phyloP scores from a whole-genome alignment of 257 asterid genomes.

The Anisodus tanguticus region DNA sequence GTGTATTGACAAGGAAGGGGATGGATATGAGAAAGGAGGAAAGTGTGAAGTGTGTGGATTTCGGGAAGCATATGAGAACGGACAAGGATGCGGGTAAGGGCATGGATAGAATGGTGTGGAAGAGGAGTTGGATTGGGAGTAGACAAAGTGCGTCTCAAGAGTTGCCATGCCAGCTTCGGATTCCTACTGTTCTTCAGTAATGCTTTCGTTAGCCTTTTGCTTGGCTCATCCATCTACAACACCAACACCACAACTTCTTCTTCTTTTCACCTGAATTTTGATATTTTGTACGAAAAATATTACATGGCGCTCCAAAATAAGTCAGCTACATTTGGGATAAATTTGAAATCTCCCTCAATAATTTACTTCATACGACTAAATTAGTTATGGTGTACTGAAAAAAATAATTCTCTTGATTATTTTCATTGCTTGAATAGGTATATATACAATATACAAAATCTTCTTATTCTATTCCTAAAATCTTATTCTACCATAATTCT shows the following conservation, averaged over 20 bases:
- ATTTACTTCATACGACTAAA: too few species aligned
- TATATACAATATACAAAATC: too few species aligned
- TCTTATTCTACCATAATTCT: too few species aligned
- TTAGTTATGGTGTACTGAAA: too few species aligned
- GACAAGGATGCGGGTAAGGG: constrained; percentile 65
- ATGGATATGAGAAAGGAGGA: constrained; percentile 47
- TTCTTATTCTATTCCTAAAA: too few species aligned
- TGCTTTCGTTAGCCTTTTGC: constrained; percentile 53
- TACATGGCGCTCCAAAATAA: too few species aligned
- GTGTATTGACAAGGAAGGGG: constrained; percentile 42
- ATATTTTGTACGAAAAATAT: too few species aligned
- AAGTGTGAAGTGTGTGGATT: constrained; percentile 61
- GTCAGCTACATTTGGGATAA: too few species aligned
- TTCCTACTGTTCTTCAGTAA: constrained; percentile 56
- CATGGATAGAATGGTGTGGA: constrained; percentile 46
- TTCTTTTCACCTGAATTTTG: too few species aligned
- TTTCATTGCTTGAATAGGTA: too few species aligned
- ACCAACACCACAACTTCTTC: background rate
- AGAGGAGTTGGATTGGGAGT: constrained; percentile 18
- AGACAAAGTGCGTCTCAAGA: constrained; percentile 60
- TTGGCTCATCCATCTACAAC: constrained; percentile 27
- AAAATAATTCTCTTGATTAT: too few species aligned
- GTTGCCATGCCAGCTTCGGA: constrained; percentile 76
- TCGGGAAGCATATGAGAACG: constrained; percentile 68
- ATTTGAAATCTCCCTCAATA: too few species aligned